Conservation (phyloP, 1,139 yeast species). For the Debaryomyces fabryi region DNA sequence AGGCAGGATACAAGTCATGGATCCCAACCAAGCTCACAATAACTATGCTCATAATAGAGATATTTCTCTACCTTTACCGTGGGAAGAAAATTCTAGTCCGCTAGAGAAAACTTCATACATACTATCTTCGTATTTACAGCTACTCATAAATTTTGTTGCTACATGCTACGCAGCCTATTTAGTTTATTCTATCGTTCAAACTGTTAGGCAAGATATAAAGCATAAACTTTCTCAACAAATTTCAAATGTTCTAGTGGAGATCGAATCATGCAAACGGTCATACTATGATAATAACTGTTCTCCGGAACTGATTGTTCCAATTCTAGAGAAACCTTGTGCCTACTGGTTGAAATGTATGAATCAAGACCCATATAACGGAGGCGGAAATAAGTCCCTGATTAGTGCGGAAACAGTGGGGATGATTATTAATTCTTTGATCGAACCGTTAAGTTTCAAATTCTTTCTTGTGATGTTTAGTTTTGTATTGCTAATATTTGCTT, state of each 20-base stretch:
- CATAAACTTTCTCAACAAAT: conserved; percentile 46
- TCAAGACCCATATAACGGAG: conserved; percentile 47
- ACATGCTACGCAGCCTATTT: conserved; percentile 46
- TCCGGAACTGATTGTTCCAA: conserved; percentile 61
- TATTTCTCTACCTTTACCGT: conserved; percentile 49
- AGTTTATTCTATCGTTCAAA: conserved; percentile 42
- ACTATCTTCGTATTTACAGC: conserved; percentile 60
- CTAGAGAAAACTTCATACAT: conserved; percentile 50
- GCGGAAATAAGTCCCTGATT: conserved; percentile 50
- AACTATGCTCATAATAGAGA: neutral
- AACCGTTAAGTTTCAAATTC: conserved; percentile 64
- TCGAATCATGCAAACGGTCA: conserved; percentile 51
- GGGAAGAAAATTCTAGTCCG: conserved; percentile 44
- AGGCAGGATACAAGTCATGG: neutral
- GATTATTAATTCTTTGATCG: conserved; percentile 62
- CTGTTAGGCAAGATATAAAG: conserved; percentile 57
- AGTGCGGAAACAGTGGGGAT: conserved; percentile 68
- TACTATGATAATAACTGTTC: conserved; percentile 59
- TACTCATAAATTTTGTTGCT: conserved; percentile 49
- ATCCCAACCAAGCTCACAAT: neutral
- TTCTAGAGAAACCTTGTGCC: conserved; percentile 56
- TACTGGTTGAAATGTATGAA: conserved; percentile 67
- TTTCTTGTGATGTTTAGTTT: conserved; percentile 42
- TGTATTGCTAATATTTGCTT: conserved; percentile 32
- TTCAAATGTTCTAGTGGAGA: conserved; percentile 39